Conservation (phyloP, 208 protist genomes). For the Acanthamoeba sp. region DNA sequence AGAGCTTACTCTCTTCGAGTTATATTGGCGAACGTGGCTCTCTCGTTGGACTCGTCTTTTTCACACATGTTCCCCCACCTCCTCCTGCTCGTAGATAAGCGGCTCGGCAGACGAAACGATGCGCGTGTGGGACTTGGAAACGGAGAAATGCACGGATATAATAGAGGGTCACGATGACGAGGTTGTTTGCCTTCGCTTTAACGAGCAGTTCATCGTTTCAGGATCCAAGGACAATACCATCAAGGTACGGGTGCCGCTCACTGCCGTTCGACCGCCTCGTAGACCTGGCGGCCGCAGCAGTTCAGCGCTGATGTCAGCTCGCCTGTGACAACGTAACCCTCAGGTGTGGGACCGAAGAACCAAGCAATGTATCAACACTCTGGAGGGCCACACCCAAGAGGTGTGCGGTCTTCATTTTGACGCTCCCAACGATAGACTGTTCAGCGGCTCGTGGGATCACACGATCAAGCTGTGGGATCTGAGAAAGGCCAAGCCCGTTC, state of each 20-base stretch:
- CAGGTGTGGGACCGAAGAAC: constrained; percentile 49
- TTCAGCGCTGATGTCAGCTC: no score
- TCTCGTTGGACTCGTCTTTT: neutral
- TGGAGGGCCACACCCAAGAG: constrained; percentile 38
- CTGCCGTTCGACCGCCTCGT: no score
- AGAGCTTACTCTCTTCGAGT: no score
- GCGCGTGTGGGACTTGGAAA: constrained; percentile 58
- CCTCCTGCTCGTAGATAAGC: neutral
- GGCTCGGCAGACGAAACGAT: constrained; percentile 48
- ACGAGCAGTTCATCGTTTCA: constrained; percentile 43
- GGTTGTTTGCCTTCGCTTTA: constrained; percentile 62
- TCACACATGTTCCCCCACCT: neutral
- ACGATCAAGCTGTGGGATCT: constrained; percentile 73
- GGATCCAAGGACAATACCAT: constrained; percentile 70
- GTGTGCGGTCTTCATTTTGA: constrained; percentile 64
- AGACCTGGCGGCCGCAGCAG: no score
- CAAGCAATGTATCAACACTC: constrained; percentile 45
- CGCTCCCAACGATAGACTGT: neutral
- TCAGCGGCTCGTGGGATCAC: constrained; percentile 67
- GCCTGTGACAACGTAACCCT: no score
- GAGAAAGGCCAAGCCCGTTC: constrained; percentile 3
- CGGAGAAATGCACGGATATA: constrained; percentile 50
- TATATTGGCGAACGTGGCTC: no score
- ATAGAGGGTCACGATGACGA: constrained; percentile 44
- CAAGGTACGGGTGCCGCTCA: no score